Evolutionary conservation across 768 basidiomycete species (phyloP), one percentile per base, ranked within the genome.

Genomic region (Boletus insuetus): DNA sequence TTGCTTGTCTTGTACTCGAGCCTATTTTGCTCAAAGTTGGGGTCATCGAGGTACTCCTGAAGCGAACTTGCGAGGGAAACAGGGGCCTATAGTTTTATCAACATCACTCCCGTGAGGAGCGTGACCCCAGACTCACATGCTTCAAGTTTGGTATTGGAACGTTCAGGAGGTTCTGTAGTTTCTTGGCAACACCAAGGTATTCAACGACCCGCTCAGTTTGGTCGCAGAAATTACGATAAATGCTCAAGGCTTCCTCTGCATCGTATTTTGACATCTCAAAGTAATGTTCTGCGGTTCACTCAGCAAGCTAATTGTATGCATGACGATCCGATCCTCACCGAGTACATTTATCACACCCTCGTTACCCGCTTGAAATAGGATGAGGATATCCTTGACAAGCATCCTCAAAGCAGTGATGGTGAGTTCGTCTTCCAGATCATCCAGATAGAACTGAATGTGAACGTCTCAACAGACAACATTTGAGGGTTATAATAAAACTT

Each of bases 231-330:
- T 88, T 84, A 51, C 93, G 90, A 76, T 99, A 99, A 57, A 98
- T 86, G 17, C 74, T 71, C 24, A 98, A 81, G 3, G 96, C 91
- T 32, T 89, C 85, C 37, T 81, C 75, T 0, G 96, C 97, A 66
- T 98, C 96, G n/a, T 86, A 72, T 58, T 90, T 89, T 0, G 94
- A 92, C 97, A 98, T 98, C 69, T 97, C 95, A 65, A 98, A 98
- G 73, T 97, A 99, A 73, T 96, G 89, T 66, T 98, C 97, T 86
- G 57, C 24, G 31, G 24, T 11, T 24, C 14, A 26, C 51, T 71
- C n/a, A 68, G 60, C 29, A 63, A 32, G 22, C 16, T 26, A 14
- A 32, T 16, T 19, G 3, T 40, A 46, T 54, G 71, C 69, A 55
- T 74, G 64, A 17, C 13, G 13, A 22, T 75, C 74, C 70, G 19